These are phyloP conservation scores for Nakazawaea molendinolei DNA, from an alignment of 805 yeast genomes.

Conservation along the genomic window DNA sequence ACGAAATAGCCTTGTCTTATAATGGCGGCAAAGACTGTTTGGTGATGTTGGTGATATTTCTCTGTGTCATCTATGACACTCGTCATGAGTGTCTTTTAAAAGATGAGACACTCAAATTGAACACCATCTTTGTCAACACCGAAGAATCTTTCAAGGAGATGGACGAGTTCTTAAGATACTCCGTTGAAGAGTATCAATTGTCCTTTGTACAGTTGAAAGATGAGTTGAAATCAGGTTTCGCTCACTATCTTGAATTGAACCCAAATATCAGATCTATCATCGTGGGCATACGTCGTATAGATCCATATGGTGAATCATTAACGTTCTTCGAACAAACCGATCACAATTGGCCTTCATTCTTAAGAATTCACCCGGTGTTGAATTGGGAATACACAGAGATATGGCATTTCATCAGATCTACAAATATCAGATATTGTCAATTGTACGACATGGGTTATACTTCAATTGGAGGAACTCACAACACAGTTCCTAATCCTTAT, in stretches of 20 bases:
- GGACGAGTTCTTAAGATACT: slow-evolving; percentile 52
- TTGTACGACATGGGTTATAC: slow-evolving; percentile 85
- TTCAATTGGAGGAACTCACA: slow-evolving; percentile 73
- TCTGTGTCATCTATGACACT: slow-evolving; percentile 41
- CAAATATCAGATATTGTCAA: slow-evolving; percentile 60
- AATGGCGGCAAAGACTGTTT: slow-evolving; percentile 98
- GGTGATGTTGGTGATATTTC: slow-evolving; percentile 71
- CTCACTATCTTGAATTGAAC: slow-evolving; percentile 45
- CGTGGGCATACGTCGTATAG: slow-evolving; percentile 84
- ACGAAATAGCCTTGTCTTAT: slow-evolving; percentile 71
- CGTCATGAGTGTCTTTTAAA: slow-evolving; percentile 14
- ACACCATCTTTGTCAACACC: slow-evolving; percentile 69
- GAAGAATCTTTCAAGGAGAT: slow-evolving; percentile 69
- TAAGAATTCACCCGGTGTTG: slow-evolving; percentile 80
- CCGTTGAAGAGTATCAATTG: slow-evolving; percentile 51
- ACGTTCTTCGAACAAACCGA: slow-evolving; percentile 69
- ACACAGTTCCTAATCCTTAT: slow-evolving; percentile 69
- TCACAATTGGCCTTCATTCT: slow-evolving; percentile 84
- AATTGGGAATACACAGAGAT: slow-evolving; percentile 81
- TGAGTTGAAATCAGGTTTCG: slow-evolving; percentile 63
- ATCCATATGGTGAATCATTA: slow-evolving; percentile 70
- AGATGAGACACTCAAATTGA: slow-evolving; percentile 28
- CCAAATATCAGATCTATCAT: slow-evolving; percentile 63
- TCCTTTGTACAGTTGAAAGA: slow-evolving; percentile 35
- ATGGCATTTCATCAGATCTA: slow-evolving; percentile 71